Evolutionary conservation across 805 yeast species (phyloP), one percentile per base, ranked within the genome.

Genomic region (Saccharomycopsis sp.): DNA sequence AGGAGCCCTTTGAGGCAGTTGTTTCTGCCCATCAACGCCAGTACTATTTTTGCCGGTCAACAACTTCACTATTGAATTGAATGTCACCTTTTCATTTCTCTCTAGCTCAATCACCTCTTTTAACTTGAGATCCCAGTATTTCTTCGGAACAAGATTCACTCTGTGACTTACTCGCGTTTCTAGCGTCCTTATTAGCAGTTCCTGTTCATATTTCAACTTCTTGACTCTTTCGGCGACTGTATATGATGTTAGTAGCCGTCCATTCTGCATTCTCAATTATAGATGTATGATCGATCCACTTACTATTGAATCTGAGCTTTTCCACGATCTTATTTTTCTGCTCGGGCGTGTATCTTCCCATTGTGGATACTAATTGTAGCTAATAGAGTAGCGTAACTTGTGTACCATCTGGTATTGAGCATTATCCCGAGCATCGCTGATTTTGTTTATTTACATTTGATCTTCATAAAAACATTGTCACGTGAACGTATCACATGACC

Each of bases 141-240:
- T 58, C 19, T 58, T 61, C 19, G 63, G 63, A 23, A 61, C 61
- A 35, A 54, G 52, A 47, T 61, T 59, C 14, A 58, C 29, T n/a
- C 62, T 44, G 34, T 53, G 52, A 19, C 56, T 53, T 2, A 59
- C 29, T 47, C 54, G 56, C 19, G 44, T 47, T 17, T 53, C 58
- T 3, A 61, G 34, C 15, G 53, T 56, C 15, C 41, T 47, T 20
- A 58, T 38, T 2, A 61, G 38, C n/a, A 47, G 20, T 14, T 56
- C 53, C 42, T 61, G 62, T 29, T 58, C 59, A 25, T 47, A 53
- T 23, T 53, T 44, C 2, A 61, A 34, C 29, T 61, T 61, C 42
- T 52, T 54, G 15, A 61, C 44, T 35, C 63, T n/a, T 41, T 61
- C 62, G 14, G 52, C 47, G 5, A 58, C 57, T 57, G 53, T 9